A percentile compares a stretch with the other conserved stretches of the same genome.
Conservation (phyloP, 176 grass and related monocot species). For the Ensete glaucum region DNA sequence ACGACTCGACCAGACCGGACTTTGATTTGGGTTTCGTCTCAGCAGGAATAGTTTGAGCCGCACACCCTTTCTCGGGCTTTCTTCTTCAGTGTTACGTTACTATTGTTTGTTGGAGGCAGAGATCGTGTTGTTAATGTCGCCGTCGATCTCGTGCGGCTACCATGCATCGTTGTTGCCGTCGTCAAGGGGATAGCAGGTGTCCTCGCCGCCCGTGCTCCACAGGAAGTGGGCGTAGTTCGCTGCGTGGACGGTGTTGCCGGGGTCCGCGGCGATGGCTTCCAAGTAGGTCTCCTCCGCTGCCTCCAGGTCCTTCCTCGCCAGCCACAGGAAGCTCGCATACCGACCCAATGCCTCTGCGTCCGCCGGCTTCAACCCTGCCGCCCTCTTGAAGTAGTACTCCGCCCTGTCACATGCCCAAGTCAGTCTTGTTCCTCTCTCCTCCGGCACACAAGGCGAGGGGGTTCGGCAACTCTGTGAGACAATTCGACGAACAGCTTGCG, state of each 20-base stretch:
- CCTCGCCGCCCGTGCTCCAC: slow-evolving; percentile 11
- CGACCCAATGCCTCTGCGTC: slow-evolving; percentile 10
- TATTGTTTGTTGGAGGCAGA: too few relatives aligned
- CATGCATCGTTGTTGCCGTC: not conserved
- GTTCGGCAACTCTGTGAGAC: not conserved
- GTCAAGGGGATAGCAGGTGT: slow-evolving; percentile 10
- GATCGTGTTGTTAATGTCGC: too few relatives aligned
- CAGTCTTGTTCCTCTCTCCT: not conserved
- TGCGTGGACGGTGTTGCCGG: not conserved
- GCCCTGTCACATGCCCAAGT: not conserved
- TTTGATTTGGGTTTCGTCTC: too few relatives aligned
- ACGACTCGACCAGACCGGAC: too few relatives aligned
- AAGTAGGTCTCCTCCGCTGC: slow-evolving; percentile 16
- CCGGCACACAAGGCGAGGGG: not conserved
- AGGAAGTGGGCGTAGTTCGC: slow-evolving; percentile 20
- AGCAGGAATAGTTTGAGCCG: too few relatives aligned
- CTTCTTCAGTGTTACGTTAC: too few relatives aligned
- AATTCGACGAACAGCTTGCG: not conserved
- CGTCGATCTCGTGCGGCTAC: too few relatives aligned
- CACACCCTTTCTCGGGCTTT: too few relatives aligned
- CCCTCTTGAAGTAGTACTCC: slow-evolving; percentile 17
- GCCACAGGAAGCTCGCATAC: slow-evolving; percentile 13
- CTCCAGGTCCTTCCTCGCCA: not conserved
- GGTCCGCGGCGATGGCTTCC: slow-evolving; percentile 12
- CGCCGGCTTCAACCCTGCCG: not conserved